Evolutionary conservation across 257 asterid genomes (phyloP), one percentile per base, ranked within the genome.

Genomic region (Anisodus acutangulus): DNA sequence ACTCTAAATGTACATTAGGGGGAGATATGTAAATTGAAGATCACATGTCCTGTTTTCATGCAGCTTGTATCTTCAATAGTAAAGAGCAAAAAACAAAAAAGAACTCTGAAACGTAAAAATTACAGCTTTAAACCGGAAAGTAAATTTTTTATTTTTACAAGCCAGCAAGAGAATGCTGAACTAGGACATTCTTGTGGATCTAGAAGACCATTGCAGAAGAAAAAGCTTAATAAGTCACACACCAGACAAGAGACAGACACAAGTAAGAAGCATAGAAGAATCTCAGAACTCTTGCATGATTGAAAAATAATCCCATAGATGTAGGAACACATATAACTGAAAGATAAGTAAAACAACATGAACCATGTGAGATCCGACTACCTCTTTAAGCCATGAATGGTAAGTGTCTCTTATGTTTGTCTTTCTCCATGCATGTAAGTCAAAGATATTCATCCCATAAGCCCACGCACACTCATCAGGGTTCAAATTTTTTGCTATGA

Each of bases 391-490:
- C 88, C 88, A 86, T 49, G 78, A 47, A 78, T 86, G 88, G 67
- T 86, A 86, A 59, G 86, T 83, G 8, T 86, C 87, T 80, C 86
- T 83, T 80, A 86, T 86, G 63, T 60, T 31, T 39, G 86, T 83
- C 83, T 78, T 86, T 79, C 87, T 83, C 88, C 88, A 86, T 71
- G 86, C 86, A 83, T 84, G 86, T 43, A 86, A 86, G 82, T 86
- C 88, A 80, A 86, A 86, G 49, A 86, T 16, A 84, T 86, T 86
- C 88, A 86, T 84, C 82, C 88, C 88, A 86, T 86, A 83, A 57
- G 88, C 88, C 88, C 88, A 86, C 41, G 88, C 88, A 83, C 88
- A 86, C 68, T 86, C 88, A 12, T 86, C 88, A 60, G 88, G 86
- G 67, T 83, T 80, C 62, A 86, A 83, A 49, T 53, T 59, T 66